Conservation (phyloP, 2,329 filamentous ascomycete species). For the Exutisphaerella laricina region DNA sequence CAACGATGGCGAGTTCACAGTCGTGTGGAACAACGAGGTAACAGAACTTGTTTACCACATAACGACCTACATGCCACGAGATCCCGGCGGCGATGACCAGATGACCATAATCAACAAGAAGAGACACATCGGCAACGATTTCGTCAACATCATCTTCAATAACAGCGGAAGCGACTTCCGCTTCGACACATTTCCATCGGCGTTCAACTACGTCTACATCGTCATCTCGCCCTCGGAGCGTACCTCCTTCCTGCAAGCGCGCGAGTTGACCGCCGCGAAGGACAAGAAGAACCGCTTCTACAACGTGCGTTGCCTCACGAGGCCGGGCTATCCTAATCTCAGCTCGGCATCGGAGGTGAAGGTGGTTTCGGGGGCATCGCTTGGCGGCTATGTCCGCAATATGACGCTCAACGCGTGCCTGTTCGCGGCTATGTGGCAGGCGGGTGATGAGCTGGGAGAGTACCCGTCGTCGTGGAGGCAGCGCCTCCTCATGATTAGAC, state of each 20-base stretch:
- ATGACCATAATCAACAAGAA: conserved; percentile 66
- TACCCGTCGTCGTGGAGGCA: conserved; percentile 86
- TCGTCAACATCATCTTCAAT: conserved; percentile 97
- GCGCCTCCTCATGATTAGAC: conserved; percentile 76
- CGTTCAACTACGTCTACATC: conserved; percentile 97
- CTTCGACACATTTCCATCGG: conserved; percentile 87
- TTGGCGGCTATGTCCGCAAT: conserved; percentile 80
- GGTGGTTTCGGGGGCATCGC: conserved; percentile 73
- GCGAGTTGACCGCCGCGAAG: conserved; percentile 36
- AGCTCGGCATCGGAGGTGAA: conserved; percentile 86
- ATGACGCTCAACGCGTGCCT: conserved; percentile 90
- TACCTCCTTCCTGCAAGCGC: conserved; percentile 65
- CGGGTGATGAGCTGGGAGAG: conserved; percentile 54
- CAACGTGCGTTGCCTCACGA: conserved; percentile 82
- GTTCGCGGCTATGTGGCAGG: conserved; percentile 78
- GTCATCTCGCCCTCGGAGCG: conserved; percentile 85
- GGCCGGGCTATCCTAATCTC: conserved; percentile 83
- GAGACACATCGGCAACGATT: conserved; percentile 92
- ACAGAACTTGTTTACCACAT: conserved; percentile 96
- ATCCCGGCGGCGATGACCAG: conserved; percentile 61
- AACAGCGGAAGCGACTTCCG: conserved; percentile 81
- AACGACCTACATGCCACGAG: conserved; percentile 94
- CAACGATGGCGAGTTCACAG: conserved; percentile 78
- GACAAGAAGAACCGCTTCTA: conserved; percentile 59
- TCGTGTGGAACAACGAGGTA: conserved; percentile 90